A percentile compares a stretch with the other conserved stretches of the same genome.
These are phyloP conservation scores for Pilatotrama ljubarskyi DNA, from an alignment of 768 basidiomycete genomes.

Conservation along the genomic window DNA sequence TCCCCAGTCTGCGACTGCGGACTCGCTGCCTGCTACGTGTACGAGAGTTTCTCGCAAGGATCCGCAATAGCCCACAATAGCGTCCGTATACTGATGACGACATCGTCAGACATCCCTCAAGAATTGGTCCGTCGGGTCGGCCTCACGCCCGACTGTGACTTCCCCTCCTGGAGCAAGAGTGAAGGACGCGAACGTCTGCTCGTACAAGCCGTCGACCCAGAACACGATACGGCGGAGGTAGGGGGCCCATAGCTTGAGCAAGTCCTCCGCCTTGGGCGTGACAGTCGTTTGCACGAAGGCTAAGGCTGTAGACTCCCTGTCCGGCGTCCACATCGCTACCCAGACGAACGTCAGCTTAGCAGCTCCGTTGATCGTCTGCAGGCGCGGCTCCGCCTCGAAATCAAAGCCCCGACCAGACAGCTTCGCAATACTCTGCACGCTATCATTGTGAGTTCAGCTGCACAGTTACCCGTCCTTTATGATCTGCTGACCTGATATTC, in stretches of 20 bases:
- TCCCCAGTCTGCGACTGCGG: no score
- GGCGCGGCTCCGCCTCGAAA: neutral
- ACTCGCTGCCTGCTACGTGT: no score
- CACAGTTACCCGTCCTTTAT: neutral
- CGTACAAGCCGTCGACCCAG: neutral
- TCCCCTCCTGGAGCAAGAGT: neutral
- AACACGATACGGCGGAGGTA: neutral
- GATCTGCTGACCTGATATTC: neutral
- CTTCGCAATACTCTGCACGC: neutral
- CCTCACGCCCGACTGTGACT: no score
- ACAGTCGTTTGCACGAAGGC: neutral
- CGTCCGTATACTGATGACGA: no score
- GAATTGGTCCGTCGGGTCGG: no score
- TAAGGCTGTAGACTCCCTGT: neutral
- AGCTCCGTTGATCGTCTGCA: no score
- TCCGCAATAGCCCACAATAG: no score
- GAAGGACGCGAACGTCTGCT: neutral
- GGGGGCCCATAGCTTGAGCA: neutral
- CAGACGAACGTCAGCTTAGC: neutral
- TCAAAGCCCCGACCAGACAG: neutral
- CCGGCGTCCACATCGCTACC: neutral
- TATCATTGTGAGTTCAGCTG: neutral
- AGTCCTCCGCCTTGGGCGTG: neutral
- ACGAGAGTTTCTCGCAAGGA: no score
- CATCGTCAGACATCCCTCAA: no score